phyloP scores from a whole-genome alignment of 352 stramenopile species.

The Phytopythium kandeliae region DNA sequence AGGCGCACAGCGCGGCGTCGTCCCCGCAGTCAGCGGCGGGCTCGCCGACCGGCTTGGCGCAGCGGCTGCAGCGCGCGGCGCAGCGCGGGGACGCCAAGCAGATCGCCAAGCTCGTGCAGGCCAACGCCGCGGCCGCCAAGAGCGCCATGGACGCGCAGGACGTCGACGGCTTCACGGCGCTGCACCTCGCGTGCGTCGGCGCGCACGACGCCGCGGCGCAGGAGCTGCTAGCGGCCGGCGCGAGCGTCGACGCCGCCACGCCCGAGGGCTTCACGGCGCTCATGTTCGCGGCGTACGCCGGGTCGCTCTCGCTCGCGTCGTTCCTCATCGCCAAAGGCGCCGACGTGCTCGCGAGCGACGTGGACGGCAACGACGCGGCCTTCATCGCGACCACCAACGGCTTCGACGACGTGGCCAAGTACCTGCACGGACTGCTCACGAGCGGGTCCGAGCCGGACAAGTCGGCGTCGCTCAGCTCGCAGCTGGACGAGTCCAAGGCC shows the following conservation, averaged over 20 bases:
- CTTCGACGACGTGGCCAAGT: slow-evolving; percentile 33
- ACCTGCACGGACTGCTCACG: slow-evolving; percentile 24
- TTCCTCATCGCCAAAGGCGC: slow-evolving; percentile 30
- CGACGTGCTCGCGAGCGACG: slow-evolving; percentile 28
- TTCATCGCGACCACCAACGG: slow-evolving; percentile 50
- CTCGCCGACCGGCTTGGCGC: slow-evolving; percentile 16
- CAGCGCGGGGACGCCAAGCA: slow-evolving; percentile 40
- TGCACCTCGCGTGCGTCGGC: slow-evolving; percentile 51
- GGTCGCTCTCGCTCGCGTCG: slow-evolving; percentile 30
- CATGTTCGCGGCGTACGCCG: slow-evolving; percentile 46
- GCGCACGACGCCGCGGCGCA: slow-evolving; percentile 38
- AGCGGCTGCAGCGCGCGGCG: slow-evolving; percentile 35
- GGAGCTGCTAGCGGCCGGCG: slow-evolving; percentile 32
- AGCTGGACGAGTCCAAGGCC: slow-evolving; percentile 13
- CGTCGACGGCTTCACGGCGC: slow-evolving; percentile 52
- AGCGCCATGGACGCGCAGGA: slow-evolving; percentile 29
- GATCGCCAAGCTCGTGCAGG: slow-evolving; percentile 41
- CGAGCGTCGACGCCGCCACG: slow-evolving; percentile 33
- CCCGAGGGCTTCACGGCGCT: slow-evolving; percentile 53
- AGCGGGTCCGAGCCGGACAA: slow-evolving; percentile 9
- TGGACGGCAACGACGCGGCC: slow-evolving; percentile 42
- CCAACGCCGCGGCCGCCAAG: slow-evolving; percentile 15
- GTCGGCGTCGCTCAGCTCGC: background rate
- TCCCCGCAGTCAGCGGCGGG: slow-evolving; percentile 26
- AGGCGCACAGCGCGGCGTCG: slow-evolving; percentile 11